phyloP scores from a whole-genome alignment of 2,329 filamentous ascomycete genomes.

The Coccinonectria pachysandricola region DNA sequence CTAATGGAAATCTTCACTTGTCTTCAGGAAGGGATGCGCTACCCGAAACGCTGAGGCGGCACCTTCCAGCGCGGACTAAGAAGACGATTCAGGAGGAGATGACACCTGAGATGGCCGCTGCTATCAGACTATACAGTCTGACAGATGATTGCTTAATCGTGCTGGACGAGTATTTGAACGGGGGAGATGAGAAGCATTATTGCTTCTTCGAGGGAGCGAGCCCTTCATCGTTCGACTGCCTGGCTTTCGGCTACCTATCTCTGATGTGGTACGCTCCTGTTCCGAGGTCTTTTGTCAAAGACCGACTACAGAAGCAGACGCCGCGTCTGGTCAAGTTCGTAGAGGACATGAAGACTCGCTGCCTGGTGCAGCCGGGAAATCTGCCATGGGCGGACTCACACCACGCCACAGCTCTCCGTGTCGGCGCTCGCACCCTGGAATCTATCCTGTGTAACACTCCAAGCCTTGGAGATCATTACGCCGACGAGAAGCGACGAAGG shows the following conservation, averaged over 20 bases:
- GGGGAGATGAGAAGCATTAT: conserved; percentile 13
- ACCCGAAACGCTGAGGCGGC: conserved; percentile 30
- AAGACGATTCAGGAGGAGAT: conserved; percentile 52
- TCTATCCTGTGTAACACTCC: conserved; percentile 26
- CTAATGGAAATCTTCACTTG: conserved; percentile 27
- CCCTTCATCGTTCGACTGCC: conserved; percentile 53
- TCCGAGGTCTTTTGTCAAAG: conserved; percentile 30
- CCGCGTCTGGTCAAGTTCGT: conserved; percentile 24
- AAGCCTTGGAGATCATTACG: conserved; percentile 25
- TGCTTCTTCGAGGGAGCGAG: conserved; percentile 20
- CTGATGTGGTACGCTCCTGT: conserved; percentile 51
- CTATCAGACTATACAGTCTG: conserved; percentile 67
- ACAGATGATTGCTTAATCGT: conserved; percentile 63
- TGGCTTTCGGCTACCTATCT: conserved; percentile 69
- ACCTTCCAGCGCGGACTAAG: conserved; percentile 32
- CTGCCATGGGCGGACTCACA: conserved; percentile 20
- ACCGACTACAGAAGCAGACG: conserved; percentile 28
- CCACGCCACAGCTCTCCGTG: conserved; percentile 12
- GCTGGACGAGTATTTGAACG: conserved; percentile 45
- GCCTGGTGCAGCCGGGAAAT: conserved; percentile 9
- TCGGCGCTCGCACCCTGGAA: conserved; percentile 23
- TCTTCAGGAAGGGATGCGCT: conserved; percentile 26
- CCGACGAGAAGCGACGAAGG: conserved; percentile 26
- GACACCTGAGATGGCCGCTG: conserved; percentile 58
- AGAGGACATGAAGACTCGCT: conserved; percentile 17